These are phyloP conservation scores for Pleurotus eryngii DNA, from an alignment of 768 basidiomycete species.

Conservation along the genomic window DNA sequence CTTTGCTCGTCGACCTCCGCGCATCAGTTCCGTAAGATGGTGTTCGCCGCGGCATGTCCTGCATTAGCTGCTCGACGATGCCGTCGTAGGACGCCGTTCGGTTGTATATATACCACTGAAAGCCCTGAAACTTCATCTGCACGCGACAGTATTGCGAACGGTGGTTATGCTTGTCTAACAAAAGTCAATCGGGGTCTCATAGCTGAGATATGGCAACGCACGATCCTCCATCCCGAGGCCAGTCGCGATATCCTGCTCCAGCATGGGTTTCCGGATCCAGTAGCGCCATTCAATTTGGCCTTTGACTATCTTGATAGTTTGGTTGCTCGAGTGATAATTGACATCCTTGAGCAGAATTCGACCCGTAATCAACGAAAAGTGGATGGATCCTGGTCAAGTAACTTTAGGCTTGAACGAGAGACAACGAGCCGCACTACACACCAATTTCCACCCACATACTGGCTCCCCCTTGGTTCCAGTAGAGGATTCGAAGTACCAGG, in stretches of 20 bases:
- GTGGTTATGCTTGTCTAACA: constrained; percentile 30
- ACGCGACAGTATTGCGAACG: constrained; percentile 70
- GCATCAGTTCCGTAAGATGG: constrained; percentile 35
- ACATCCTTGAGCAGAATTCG: constrained; percentile 87
- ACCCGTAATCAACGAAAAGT: constrained; percentile 85
- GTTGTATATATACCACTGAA: constrained; percentile 95
- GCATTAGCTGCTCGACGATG: constrained; percentile 75
- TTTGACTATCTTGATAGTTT: constrained; percentile 80
- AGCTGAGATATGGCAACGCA: constrained; percentile 27
- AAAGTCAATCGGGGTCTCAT: background rate
- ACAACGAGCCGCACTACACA: constrained; percentile 23
- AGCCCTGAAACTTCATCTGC: constrained; percentile 74
- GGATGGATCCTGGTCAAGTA: constrained; percentile 67
- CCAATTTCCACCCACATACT: constrained; percentile 86
- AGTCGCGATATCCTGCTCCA: constrained; percentile 63
- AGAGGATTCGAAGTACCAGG: constrained; percentile 60
- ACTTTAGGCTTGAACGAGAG: background rate
- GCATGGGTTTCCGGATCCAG: constrained; percentile 81
- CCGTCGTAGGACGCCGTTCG: constrained; percentile 84
- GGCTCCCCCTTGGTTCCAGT: constrained; percentile 76
- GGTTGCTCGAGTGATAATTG: constrained; percentile 88
- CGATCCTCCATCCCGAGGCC: constrained; percentile 48
- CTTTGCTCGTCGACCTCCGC: constrained; percentile 33
- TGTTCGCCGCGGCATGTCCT: constrained; percentile 30
- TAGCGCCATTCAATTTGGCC: constrained; percentile 91